Evolutionary conservation across 352 stramenopile species (phyloP), one percentile per base, ranked within the genome.

Genomic region (Pythium plurisporium): DNA sequence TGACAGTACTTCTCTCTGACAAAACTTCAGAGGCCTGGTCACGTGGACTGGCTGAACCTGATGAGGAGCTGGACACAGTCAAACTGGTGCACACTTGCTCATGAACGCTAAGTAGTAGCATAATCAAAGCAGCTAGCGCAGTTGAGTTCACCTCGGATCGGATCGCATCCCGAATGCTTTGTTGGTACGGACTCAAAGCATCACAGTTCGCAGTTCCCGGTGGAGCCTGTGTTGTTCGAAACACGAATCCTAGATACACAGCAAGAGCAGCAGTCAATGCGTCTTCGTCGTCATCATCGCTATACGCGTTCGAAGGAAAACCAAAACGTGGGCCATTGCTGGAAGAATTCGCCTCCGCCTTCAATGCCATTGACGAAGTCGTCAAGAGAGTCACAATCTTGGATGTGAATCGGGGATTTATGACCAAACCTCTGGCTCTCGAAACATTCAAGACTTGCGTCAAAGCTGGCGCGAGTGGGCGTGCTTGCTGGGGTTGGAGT

Each of bases 191-290:
- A 19, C 44, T 53, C 30, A 36, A 30, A 2, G 30, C 17, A 0
- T 15, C n/a, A n/a, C n/a, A 33, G 40, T 51, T 22, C 20, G n/a
- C 38, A 31, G 36, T 14, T 5, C 30, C 12, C 12, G 2, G 4
- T 50, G 44, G 7, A 11, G 25, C 9, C 14, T 29, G 17, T 17
- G 38, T 50, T 44, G 47, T 19, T 20, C 47, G 46, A 53, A 78
- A 76, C n/a, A 79, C 74, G 27, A 84, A 86, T 14, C 64, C 67
- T 6, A 89, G 58, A 40, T 89, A 89, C 7, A 73, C 58, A 20
- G 66, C 79, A 6, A 89, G 59, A n/a, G 76, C 72, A 9, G 55
- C 63, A 25, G 72, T 67, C 33, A 89, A 27, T 10, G 54, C 27
- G 19, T 64, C 55, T 50, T 69, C 55, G 11, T 70, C 55, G 2